These are phyloP conservation scores for Excoecaria agallocha DNA, from an alignment of 345 rosid genomes.

Conservation along the genomic window DNA sequence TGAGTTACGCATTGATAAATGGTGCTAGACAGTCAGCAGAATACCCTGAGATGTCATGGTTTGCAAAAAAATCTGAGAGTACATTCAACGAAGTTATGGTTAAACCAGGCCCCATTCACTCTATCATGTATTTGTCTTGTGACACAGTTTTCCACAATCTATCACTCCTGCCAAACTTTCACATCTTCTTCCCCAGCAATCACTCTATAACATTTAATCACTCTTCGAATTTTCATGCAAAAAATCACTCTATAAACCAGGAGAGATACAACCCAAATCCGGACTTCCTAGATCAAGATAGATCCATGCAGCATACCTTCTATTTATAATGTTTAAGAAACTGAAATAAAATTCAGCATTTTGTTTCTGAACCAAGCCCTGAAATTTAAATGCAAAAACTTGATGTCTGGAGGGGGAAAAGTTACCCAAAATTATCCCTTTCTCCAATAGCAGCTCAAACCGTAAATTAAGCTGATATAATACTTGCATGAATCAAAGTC, in stretches of 20 bases:
- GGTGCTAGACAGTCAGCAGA: too few relatives aligned
- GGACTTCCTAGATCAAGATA: background rate
- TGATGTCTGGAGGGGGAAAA: background rate
- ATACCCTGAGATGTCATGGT: too few relatives aligned
- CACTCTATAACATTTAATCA: too few relatives aligned
- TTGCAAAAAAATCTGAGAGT: too few relatives aligned
- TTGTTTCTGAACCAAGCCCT: background rate
- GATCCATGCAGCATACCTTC: slow-evolving; percentile 4
- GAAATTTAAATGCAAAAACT: background rate
- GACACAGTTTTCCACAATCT: background rate
- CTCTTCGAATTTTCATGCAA: background rate
- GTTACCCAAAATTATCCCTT: background rate
- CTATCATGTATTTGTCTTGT: background rate
- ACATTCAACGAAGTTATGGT: background rate
- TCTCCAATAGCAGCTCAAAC: background rate
- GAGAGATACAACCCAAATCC: background rate
- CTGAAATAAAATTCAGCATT: background rate
- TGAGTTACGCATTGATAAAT: background rate
- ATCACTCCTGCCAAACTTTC: background rate
- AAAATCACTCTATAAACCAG: background rate
- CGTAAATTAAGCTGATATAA: background rate
- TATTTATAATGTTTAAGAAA: background rate
- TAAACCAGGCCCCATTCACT: background rate
- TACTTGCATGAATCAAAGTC: slow-evolving; percentile 9
- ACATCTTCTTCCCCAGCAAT: background rate